A percentile compares a stretch with the other conserved stretches of the same genome.
Evolutionary conservation across 1,284 basidiomycete species (phyloP).

Genomic region (Ceratobasidium sp.): DNA sequence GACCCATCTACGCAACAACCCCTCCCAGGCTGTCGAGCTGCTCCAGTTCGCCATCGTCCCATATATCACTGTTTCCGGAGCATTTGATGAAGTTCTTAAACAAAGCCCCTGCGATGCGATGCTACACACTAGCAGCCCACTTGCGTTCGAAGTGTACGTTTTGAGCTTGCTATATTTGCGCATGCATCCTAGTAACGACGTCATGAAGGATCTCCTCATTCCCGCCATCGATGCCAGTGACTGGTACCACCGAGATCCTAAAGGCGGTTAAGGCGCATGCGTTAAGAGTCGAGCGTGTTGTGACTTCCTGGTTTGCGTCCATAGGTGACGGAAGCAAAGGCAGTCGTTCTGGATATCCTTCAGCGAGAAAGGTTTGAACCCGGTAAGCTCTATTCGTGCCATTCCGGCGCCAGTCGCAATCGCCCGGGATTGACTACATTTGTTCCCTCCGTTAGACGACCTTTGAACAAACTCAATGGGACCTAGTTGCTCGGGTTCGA

Average conservation of each 20-base stretch:
- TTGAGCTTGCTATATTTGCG: no score
- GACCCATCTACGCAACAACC: constrained; percentile 32
- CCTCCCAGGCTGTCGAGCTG: constrained; percentile 11
- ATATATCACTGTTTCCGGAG: constrained; percentile 44
- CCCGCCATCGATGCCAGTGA: constrained; percentile 61
- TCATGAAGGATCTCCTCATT: constrained; percentile 54
- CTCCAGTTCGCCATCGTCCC: constrained; percentile 46
- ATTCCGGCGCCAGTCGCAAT: constrained; percentile 57
- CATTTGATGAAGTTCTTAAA: constrained; percentile 48
- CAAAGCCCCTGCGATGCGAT: constrained; percentile 41
- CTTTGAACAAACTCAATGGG: constrained; percentile 33
- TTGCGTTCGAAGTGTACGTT: constrained; percentile 25
- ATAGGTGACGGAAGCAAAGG: constrained; percentile 49
- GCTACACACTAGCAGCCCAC: constrained; percentile 43
- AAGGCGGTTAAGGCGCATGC: constrained; percentile 51
- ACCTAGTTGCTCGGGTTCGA: constrained; percentile 51
- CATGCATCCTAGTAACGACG: constrained; percentile 11
- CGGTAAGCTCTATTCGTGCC: no score
- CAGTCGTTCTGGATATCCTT: constrained; percentile 49
- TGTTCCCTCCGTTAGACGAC: constrained; percentile 46
- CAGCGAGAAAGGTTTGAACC: constrained; percentile 54
- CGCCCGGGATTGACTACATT: no score
- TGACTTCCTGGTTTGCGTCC: constrained; percentile 59
- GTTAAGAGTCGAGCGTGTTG: constrained; percentile 55
- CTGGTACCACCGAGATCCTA: constrained; percentile 58